These are phyloP conservation scores for Fraxinus platypoda DNA, from an alignment of 305 asterid genomes.

Conservation along the genomic window DNA sequence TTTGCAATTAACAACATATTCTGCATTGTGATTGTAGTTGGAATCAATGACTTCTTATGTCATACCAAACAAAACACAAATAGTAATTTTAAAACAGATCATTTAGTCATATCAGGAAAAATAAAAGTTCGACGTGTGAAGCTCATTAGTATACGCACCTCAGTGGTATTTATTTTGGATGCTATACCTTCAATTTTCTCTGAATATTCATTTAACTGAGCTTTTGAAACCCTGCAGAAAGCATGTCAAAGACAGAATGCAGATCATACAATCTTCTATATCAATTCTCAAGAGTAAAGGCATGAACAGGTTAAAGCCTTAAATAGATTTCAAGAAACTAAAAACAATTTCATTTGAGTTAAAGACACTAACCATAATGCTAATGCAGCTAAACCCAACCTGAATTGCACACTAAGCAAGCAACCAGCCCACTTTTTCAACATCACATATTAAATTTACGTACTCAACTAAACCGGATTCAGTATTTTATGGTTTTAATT, in stretches of 20 bases:
- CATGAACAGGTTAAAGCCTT: not conserved
- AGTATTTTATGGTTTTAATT: not conserved
- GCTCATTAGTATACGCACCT: slow-evolving; percentile 37
- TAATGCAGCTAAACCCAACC: not conserved
- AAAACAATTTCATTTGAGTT: not conserved
- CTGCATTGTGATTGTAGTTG: not conserved
- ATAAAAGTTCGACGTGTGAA: slow-evolving; percentile 5
- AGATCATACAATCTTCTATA: not conserved
- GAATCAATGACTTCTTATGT: not conserved
- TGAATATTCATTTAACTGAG: slow-evolving; percentile 60
- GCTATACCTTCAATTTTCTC: slow-evolving; percentile 78
- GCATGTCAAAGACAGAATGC: slow-evolving; percentile 9
- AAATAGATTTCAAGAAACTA: not conserved
- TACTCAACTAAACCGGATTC: not conserved
- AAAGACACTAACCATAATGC: not conserved
- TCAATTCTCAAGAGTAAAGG: not conserved
- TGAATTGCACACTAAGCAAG: not conserved
- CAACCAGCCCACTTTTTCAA: not conserved
- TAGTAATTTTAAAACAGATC: not conserved
- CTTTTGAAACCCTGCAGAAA: slow-evolving; percentile 66
- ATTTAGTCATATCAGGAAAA: not conserved
- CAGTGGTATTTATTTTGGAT: slow-evolving; percentile 52
- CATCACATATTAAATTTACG: not conserved
- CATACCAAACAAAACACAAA: not conserved
- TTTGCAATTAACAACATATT: not conserved